Evolutionary conservation across 129 eudicot species (phyloP), one percentile per base, ranked within the genome.

Genomic region (Pulicaria dysenterica): DNA sequence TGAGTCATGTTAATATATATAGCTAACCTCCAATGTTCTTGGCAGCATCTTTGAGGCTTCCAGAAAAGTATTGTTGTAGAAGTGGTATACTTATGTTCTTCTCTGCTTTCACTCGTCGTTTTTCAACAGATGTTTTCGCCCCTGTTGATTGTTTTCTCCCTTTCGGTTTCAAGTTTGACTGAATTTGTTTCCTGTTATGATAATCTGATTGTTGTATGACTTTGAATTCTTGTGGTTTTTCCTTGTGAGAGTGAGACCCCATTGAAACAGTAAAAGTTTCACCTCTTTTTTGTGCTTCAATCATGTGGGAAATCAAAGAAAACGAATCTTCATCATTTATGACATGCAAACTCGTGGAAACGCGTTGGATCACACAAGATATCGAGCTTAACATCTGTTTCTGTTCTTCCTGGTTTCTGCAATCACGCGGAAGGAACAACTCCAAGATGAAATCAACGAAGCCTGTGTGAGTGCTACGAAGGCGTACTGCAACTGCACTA

Each of bases 41-140:
- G 5, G 92, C 92, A 62, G 92, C 92, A 75, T 87, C 89, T 84
- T 87, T 87, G 40, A 87, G 86, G 76, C 92, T 87, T 24, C 89
- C 92, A 1, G 92, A 77, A 84, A 87, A 87, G 82, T 87, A 84
- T 65, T 84, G 92, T 59, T 84, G 82, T 44, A 87, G 82, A 71
- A 84, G 79, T 67, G 86, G 81, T 72, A 87, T 76, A 78, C 85
- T 84, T 74, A 87, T 87, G 70, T 77, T 63, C 53, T 72, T 83
- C 64, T 87, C 86, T 13, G 83, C 57, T 49, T 87, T 87, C 5
- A 78, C 72, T 65, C 86, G 70, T 56, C 65, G 63, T 65, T 69
- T 79, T 69, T 83, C 88, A 16, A 75, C 79, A 8, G 62, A 59
- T 65, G 65, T 79, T 68, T 49, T 80, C 72, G 63, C n/a, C 9